These are phyloP conservation scores for Rhododendron mucronatum DNA, from an alignment of 148 eudicot species.

Conservation along the genomic window DNA sequence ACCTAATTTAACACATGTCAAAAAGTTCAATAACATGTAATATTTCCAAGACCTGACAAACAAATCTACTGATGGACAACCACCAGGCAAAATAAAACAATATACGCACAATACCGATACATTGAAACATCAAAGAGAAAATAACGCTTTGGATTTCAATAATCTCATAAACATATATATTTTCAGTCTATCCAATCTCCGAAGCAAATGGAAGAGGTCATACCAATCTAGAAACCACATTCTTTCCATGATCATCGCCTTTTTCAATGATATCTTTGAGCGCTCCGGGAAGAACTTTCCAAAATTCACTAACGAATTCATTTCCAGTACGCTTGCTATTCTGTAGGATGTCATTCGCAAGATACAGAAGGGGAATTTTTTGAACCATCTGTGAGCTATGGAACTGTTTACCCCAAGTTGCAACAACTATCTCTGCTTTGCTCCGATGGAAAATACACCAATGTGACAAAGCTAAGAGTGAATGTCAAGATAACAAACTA, in stretches of 20 bases:
- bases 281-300: slow-evolving; percentile 94
- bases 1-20: not conserved
- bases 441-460: slow-evolving; percentile 97
- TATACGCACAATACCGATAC: not conserved
- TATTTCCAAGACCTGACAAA: not conserved
- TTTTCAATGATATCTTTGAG: slow-evolving; percentile 61
- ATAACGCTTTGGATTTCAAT: not conserved
- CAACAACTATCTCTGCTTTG: slow-evolving; percentile 78
- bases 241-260: slow-evolving; percentile 75
- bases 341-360: slow-evolving; percentile 91
- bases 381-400: slow-evolving; percentile 51
- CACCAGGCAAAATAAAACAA: not conserved
- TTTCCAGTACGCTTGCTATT: slow-evolving; percentile 96
- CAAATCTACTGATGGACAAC: not conserved
- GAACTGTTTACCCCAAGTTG: slow-evolving; percentile 87
- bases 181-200: not conserved
- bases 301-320: slow-evolving; percentile 86
- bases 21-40: not conserved
- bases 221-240: slow-evolving; percentile 82
- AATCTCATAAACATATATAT: not conserved
- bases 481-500: slow-evolving; percentile 41
- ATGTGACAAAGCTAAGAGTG: slow-evolving; percentile 69
- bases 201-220: slow-evolving; percentile 13
- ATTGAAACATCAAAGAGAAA: not conserved
- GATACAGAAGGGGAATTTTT: slow-evolving; percentile 77